phyloP scores from a whole-genome alignment of 225 moss, liverwort and hornwort genomes.

The Pseudoscleropodium purum region DNA sequence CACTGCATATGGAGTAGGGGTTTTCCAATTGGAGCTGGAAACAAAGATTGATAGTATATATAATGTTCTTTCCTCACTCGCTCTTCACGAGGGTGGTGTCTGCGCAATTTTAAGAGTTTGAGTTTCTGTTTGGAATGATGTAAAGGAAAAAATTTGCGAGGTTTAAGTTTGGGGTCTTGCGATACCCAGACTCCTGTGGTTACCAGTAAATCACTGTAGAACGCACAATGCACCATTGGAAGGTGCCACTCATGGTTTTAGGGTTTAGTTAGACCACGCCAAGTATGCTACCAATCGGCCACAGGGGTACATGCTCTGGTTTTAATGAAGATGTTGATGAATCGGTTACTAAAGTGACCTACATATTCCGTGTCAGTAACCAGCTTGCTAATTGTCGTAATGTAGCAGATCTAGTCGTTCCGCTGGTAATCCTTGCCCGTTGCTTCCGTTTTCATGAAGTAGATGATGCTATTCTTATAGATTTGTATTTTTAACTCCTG shows the following conservation, averaged over 20 bases:
- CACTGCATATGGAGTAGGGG: background rate
- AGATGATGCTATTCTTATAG: background rate
- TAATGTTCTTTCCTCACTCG: background rate
- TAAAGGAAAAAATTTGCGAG: background rate
- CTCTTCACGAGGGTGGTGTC: background rate
- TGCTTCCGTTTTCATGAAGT: background rate
- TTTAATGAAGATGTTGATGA: background rate
- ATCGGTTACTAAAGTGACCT: background rate
- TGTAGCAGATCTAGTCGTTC: background rate
- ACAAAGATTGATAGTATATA: background rate
- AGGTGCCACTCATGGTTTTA: background rate
- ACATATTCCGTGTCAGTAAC: background rate
- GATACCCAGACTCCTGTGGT: background rate
- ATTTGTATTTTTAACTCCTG: background rate
- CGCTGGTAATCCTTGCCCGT: background rate
- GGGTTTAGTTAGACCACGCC: background rate
- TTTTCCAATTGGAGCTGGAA: background rate
- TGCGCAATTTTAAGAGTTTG: background rate
- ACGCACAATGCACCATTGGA: background rate
- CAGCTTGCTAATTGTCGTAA: background rate
- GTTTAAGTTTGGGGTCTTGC: background rate
- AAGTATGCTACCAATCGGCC: background rate
- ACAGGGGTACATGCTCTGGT: background rate
- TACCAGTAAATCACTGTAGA: background rate
- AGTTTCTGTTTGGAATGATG: background rate